phyloP scores from a whole-genome alignment of 2,329 filamentous ascomycete genomes.

The Stylonectria norvegica region DNA sequence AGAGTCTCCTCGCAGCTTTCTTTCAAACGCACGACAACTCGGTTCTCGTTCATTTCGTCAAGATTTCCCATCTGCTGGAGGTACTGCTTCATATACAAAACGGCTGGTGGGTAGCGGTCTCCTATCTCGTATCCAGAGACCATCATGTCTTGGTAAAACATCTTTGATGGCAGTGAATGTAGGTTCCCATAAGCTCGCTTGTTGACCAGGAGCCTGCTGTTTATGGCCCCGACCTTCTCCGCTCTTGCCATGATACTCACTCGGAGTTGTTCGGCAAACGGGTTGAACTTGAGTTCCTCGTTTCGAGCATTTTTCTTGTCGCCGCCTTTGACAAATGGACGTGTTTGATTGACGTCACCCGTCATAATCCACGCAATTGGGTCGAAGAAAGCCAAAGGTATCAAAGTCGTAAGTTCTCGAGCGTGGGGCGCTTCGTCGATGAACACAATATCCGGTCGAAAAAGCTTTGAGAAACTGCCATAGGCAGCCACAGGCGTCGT shows the following conservation, averaged over 20 bases:
- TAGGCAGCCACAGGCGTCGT: constrained; percentile 45
- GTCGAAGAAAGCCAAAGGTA: constrained; percentile 41
- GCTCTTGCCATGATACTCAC: constrained; percentile 40
- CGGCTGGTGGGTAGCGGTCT: constrained; percentile 26
- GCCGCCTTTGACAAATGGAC: constrained; percentile 38
- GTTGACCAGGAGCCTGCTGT: constrained; percentile 35
- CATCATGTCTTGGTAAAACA: constrained; percentile 43
- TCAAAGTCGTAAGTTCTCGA: constrained; percentile 43
- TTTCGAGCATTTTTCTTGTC: constrained; percentile 12
- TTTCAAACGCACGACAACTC: constrained; percentile 34
- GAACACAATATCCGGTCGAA: constrained; percentile 79
- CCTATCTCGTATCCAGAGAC: constrained; percentile 25
- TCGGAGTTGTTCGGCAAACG: constrained; percentile 30
- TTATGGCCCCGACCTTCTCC: constrained; percentile 29
- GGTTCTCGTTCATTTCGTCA: constrained; percentile 30
- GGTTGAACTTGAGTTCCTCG: constrained; percentile 29
- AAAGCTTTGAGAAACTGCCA: constrained; percentile 45
- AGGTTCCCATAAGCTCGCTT: constrained; percentile 38
- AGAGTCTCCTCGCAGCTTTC: constrained; percentile 25
- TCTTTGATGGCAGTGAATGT: constrained; percentile 38
- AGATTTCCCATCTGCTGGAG: constrained; percentile 26
- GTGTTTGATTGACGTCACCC: constrained; percentile 44
- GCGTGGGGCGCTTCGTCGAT: constrained; percentile 65
- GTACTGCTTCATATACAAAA: constrained; percentile 27
- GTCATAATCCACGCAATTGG: constrained; percentile 44